phyloP scores from a whole-genome alignment of 176 grass and related monocot species.

The Aegilops umbellulata region DNA sequence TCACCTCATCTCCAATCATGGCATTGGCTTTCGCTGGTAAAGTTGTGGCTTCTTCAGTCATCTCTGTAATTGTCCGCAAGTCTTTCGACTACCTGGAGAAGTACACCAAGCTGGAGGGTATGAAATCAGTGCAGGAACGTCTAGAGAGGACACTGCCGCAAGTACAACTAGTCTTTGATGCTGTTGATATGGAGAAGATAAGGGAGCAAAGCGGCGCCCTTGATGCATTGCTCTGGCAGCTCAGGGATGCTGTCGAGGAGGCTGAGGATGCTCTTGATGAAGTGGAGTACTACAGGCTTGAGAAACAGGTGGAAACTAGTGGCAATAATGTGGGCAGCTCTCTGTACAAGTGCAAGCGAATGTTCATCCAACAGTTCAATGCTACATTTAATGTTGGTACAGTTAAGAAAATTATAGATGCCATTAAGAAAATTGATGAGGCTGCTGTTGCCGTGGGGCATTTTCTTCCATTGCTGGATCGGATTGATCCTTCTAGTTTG shows the following conservation, averaged over 20 bases:
- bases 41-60: background rate
- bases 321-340: background rate
- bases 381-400: background rate
- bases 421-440: background rate
- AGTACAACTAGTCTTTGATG: too few relatives aligned
- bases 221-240: too few relatives aligned
- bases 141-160: too few relatives aligned
- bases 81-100: conserved; percentile 15
- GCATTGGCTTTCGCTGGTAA: conserved; percentile 6
- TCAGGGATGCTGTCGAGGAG: too few relatives aligned
- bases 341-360: background rate
- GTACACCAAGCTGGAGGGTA: background rate
- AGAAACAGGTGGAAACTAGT: background rate
- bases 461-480: background rate
- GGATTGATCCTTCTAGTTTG: background rate
- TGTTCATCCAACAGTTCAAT: background rate
- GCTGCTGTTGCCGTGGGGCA: background rate
- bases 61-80: conserved; percentile 4
- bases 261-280: too few relatives aligned
- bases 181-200: too few relatives aligned
- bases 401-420: background rate
- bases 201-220: too few relatives aligned
- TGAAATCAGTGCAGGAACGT: background rate
- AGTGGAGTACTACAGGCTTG: too few relatives aligned
- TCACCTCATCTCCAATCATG: background rate